Evolutionary conservation across 2,329 filamentous ascomycete genomes (phyloP).

Genomic region (Fusarium poae): DNA sequence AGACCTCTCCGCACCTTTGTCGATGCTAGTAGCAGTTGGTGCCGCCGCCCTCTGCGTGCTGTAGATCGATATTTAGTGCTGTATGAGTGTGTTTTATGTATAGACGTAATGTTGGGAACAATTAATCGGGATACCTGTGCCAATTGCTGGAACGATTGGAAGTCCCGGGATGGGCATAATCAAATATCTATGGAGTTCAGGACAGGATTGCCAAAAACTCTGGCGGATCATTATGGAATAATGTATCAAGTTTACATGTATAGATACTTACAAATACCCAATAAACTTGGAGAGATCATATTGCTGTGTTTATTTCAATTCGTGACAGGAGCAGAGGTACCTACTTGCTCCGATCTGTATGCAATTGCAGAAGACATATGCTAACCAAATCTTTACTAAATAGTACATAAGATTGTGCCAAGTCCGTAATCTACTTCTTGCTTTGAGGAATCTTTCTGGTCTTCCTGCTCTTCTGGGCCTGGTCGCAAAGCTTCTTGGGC

Average conservation of each 20-base stretch:
- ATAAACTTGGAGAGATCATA: slow-evolving; percentile 28
- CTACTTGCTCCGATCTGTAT: no score
- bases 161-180: slow-evolving; percentile 37
- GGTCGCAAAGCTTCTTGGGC: slow-evolving; percentile 75
- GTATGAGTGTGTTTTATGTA: slow-evolving; percentile 20
- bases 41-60: slow-evolving; percentile 59
- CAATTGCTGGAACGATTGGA: slow-evolving; percentile 41
- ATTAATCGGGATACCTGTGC: slow-evolving; percentile 43
- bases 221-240: slow-evolving; percentile 15
- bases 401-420: not conserved
- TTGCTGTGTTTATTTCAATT: not conserved
- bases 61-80: slow-evolving; percentile 35
- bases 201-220: not conserved
- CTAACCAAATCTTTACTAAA: not conserved
- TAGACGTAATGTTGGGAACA: slow-evolving; percentile 31
- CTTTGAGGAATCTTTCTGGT: slow-evolving; percentile 59
- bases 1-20: slow-evolving; percentile 56
- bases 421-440: slow-evolving; percentile 10
- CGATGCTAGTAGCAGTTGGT: slow-evolving; percentile 59
- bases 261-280: slow-evolving; percentile 27
- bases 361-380: no score
- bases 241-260: slow-evolving; percentile 24
- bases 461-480: slow-evolving; percentile 71
- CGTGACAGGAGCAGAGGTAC: no score
- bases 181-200: slow-evolving; percentile 24